Evolutionary conservation across 805 yeast species (phyloP).

Genomic region (Hanseniaspora vineae): DNA sequence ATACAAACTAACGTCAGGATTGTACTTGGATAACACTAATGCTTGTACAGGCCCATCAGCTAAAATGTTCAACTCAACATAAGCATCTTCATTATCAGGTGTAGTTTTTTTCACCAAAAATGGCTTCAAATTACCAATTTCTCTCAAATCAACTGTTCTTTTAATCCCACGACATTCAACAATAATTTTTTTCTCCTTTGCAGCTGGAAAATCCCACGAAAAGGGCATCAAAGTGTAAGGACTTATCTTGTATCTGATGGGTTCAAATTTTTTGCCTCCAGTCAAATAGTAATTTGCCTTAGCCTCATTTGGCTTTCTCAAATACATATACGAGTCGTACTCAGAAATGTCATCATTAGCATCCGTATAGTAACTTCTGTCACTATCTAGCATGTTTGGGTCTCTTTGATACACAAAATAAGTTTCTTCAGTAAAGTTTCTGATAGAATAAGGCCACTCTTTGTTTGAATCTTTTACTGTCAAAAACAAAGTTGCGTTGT

Average conservation of each 20-base stretch:
- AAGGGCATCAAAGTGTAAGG: constrained; percentile 93
- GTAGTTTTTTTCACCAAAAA: constrained; percentile 51
- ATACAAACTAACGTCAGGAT: constrained; percentile 64
- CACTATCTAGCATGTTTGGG: constrained; percentile 36
- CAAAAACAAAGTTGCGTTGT: constrained; percentile 69
- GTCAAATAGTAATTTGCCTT: background rate
- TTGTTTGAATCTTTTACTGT: constrained; percentile 59
- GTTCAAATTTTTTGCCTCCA: constrained; percentile 35
- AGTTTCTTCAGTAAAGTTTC: constrained; percentile 82
- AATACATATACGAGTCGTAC: background rate
- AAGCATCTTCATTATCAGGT: constrained; percentile 27
- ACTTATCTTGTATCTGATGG: constrained; percentile 71
- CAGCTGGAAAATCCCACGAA: constrained; percentile 96
- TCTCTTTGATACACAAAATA: constrained; percentile 78
- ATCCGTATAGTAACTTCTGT: constrained; percentile 50
- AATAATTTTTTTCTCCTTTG: constrained; percentile 66
- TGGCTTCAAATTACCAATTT: constrained; percentile 83
- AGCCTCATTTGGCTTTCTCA: constrained; percentile 7
- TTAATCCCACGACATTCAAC: constrained; percentile 61
- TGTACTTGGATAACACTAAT: constrained; percentile 70
- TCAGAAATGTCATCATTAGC: constrained; percentile 30
- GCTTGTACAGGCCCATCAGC: constrained; percentile 96
- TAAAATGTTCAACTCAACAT: constrained; percentile 79
- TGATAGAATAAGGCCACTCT: constrained; percentile 84
- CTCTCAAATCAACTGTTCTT: constrained; percentile 74